Evolutionary conservation across 257 asterid genomes (phyloP).

Genomic region (Scutellaria galericulata): DNA sequence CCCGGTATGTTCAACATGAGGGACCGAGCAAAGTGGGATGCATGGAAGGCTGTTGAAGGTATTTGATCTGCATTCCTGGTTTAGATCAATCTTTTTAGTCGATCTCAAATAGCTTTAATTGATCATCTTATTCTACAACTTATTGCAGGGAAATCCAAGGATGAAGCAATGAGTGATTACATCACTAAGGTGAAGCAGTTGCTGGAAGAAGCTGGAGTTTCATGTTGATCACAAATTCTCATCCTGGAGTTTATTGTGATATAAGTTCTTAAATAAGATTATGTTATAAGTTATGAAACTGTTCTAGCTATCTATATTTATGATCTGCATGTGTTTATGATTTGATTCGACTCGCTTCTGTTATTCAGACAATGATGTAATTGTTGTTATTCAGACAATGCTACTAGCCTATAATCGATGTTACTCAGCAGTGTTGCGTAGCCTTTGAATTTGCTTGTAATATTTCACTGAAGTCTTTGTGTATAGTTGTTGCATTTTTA

Average conservation of each 20-base stretch:
- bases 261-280: slow-evolving; percentile 24
- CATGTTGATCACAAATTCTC: slow-evolving; percentile 36
- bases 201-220: slow-evolving; percentile 57
- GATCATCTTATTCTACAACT: slow-evolving; percentile 11
- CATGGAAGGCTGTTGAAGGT: slow-evolving; percentile 98
- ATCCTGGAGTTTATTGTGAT: slow-evolving; percentile 20
- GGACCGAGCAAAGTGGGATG: slow-evolving; percentile 98
- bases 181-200: slow-evolving; percentile 95
- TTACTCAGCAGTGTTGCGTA: slow-evolving; percentile 2
- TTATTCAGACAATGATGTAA: slow-evolving; percentile 22
- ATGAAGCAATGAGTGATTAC: slow-evolving; percentile 81
- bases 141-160: slow-evolving; percentile 73
- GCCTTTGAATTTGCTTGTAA: not conserved
- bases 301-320: not conserved
- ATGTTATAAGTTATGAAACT: slow-evolving; percentile 23
- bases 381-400: not conserved
- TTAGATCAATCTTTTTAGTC: not conserved
- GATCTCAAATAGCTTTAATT: not conserved
- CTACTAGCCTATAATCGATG: not conserved
- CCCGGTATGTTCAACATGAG: slow-evolving; percentile 83
- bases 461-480: not conserved
- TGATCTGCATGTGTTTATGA: slow-evolving; percentile 22
- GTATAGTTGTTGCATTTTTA: not conserved
- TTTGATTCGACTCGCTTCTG: slow-evolving; percentile 21
- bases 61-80: slow-evolving; percentile 10